Evolutionary conservation across 2,329 filamentous ascomycete genomes (phyloP).

Genomic region (Sclerotinia nivalis): DNA sequence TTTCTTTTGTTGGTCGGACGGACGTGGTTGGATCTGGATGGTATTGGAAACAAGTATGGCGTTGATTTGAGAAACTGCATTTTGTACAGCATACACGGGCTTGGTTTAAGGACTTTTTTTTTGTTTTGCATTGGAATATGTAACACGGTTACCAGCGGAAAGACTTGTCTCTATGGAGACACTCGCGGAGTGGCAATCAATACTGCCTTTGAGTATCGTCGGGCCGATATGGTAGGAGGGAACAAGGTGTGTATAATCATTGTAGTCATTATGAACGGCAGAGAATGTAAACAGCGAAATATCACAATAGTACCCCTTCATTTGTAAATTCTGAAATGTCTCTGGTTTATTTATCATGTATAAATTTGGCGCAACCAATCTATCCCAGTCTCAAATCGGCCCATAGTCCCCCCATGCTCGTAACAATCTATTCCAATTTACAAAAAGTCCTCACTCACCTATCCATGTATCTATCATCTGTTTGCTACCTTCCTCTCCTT

Average conservation of each 20-base stretch:
- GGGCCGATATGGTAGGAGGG: background rate
- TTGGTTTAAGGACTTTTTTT: background rate
- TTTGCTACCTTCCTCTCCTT: background rate
- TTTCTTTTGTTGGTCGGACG: conserved; percentile 3
- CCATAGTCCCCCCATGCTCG: background rate
- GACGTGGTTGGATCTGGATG: background rate
- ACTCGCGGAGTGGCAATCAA: background rate
- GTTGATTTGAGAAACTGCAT: background rate
- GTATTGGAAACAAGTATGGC: conserved; percentile 6
- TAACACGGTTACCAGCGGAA: background rate
- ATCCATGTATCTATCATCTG: background rate
- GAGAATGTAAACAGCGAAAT: background rate
- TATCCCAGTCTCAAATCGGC: background rate
- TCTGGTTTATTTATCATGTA: background rate
- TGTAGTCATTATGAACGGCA: background rate
- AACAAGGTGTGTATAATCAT: background rate
- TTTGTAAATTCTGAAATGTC: background rate
- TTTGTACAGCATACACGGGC: conserved; percentile 3
- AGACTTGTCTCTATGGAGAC: background rate
- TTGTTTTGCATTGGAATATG: background rate
- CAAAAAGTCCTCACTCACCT: too few relatives aligned
- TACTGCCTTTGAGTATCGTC: background rate
- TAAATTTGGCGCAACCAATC: background rate
- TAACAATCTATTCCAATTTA: background rate
- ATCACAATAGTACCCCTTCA: background rate